phyloP scores from a whole-genome alignment of 2,329 filamentous ascomycete genomes.

The Neofusicoccum cordaticola region DNA sequence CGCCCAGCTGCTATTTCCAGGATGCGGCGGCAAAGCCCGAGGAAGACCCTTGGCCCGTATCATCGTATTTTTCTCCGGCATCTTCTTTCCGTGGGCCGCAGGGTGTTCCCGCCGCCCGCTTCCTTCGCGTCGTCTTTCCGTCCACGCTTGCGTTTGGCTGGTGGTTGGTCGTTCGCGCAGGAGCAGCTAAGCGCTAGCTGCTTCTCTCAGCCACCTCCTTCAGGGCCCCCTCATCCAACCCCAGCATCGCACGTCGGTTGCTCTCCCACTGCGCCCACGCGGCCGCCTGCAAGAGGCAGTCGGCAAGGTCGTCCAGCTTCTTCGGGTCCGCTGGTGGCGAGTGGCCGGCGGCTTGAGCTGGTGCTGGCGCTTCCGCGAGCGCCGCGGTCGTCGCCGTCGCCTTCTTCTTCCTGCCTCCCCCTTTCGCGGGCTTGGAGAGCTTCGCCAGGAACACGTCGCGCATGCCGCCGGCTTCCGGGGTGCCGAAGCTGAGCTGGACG shows the following conservation, averaged over 20 bases:
- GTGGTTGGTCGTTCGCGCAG: background rate
- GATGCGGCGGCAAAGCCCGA: constrained; percentile 1
- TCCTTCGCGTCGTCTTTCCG: background rate
- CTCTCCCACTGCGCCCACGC: constrained; percentile 75
- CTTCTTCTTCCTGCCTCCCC: constrained; percentile 11
- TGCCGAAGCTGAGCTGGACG: constrained; percentile 1
- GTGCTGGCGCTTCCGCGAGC: background rate
- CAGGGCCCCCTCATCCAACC: constrained; percentile 13
- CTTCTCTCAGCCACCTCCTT: constrained; percentile 8
- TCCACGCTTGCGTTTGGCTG: no score
- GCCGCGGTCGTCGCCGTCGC: background rate
- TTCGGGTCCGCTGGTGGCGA: background rate
- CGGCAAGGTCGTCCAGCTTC: constrained; percentile 79
- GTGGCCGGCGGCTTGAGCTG: background rate
- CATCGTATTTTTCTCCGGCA: constrained; percentile 1
- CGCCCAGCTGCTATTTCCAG: constrained; percentile 3
- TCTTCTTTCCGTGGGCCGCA: background rate
- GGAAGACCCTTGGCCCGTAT: background rate
- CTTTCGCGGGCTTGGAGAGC: constrained; percentile 8
- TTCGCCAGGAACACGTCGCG: constrained; percentile 8
- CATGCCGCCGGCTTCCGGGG: background rate
- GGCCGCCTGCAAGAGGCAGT: constrained; percentile 73
- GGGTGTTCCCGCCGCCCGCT: constrained; percentile 2
- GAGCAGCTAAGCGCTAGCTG: constrained; percentile 1
- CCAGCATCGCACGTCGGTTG: constrained; percentile 42